Conservation (phyloP, 441 rosid species). For the Aleurites moluccanus region DNA sequence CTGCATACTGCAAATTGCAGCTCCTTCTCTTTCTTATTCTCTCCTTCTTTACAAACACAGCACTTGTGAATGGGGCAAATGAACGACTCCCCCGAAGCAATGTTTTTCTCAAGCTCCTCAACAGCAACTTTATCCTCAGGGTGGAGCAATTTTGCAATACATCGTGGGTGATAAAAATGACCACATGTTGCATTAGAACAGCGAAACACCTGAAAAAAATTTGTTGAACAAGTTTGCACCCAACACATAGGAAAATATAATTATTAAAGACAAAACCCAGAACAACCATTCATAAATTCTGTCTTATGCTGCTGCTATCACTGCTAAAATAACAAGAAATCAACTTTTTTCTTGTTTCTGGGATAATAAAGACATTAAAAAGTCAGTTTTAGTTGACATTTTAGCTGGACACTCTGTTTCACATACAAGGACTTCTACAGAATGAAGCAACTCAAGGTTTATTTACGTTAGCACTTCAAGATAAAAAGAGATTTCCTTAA, state of each 20-base stretch:
- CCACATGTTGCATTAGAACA: conserved; percentile 92
- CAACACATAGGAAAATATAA: conserved; percentile 8
- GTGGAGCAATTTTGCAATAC: conserved; percentile 64
- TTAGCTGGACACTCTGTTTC: background rate
- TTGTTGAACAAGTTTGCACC: conserved; percentile 15
- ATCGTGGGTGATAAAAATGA: conserved; percentile 79
- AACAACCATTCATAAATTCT: background rate
- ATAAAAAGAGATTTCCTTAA: too few relatives aligned
- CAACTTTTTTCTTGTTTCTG: background rate
- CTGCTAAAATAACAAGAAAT: background rate
- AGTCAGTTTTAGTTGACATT: background rate
- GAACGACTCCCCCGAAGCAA: conserved; percentile 61
- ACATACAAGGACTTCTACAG: background rate
- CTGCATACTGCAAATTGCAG: conserved; percentile 91
- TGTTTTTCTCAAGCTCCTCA: conserved; percentile 51
- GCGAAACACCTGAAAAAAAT: conserved; percentile 63
- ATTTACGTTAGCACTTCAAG: background rate
- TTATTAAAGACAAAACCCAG: conserved; percentile 5
- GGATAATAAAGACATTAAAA: background rate
- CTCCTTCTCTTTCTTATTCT: conserved; percentile 55
- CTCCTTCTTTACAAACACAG: conserved; percentile 62
- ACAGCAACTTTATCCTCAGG: conserved; percentile 56
- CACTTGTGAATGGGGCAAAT: conserved; percentile 92
- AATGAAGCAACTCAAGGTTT: too few relatives aligned
- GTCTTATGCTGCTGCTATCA: background rate